These are phyloP conservation scores for Phytophthora sansomeana DNA, from an alignment of 352 stramenopile genomes.

Conservation along the genomic window DNA sequence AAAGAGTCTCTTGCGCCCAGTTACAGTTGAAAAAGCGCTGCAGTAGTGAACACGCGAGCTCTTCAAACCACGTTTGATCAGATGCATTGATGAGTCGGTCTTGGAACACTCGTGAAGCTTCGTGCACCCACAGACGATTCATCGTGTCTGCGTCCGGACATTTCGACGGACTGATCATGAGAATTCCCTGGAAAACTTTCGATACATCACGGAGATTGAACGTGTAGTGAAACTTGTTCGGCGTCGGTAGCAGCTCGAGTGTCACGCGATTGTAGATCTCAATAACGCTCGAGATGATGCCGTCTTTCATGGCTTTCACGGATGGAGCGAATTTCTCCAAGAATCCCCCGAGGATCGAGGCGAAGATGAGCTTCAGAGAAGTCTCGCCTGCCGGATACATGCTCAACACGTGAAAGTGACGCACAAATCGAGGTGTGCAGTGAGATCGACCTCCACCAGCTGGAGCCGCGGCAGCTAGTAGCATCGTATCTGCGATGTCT, in stretches of 20 bases:
- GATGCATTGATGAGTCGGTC: slow-evolving; percentile 90
- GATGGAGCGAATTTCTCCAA: slow-evolving; percentile 87
- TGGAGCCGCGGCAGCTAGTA: slow-evolving; percentile 91
- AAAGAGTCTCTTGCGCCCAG: slow-evolving; percentile 84
- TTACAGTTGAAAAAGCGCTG: slow-evolving; percentile 78
- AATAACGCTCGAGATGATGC: slow-evolving; percentile 91
- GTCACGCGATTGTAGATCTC: slow-evolving; percentile 95
- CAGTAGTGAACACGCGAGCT: slow-evolving; percentile 87
- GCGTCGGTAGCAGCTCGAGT: slow-evolving; percentile 92
- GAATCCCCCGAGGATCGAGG: slow-evolving; percentile 94
- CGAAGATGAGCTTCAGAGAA: slow-evolving; percentile 94
- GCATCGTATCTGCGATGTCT: slow-evolving; percentile 93
- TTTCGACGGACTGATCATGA: slow-evolving; percentile 92
- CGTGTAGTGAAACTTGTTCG: slow-evolving; percentile 94
- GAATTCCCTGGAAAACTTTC: slow-evolving; percentile 96
- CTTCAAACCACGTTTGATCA: slow-evolving; percentile 93
- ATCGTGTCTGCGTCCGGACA: slow-evolving; percentile 88
- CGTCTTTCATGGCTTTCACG: slow-evolving; percentile 83
- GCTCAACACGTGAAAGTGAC: slow-evolving; percentile 96
- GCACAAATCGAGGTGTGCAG: slow-evolving; percentile 93
- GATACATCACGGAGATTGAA: slow-evolving; percentile 97
- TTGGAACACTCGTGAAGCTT: slow-evolving; percentile 93
- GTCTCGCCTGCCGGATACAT: slow-evolving; percentile 90
- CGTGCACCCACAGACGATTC: slow-evolving; percentile 93
- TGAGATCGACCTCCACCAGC: slow-evolving; percentile 88